phyloP scores from a whole-genome alignment of 768 basidiomycete species.

The Erythrobasidium yunnanense region DNA sequence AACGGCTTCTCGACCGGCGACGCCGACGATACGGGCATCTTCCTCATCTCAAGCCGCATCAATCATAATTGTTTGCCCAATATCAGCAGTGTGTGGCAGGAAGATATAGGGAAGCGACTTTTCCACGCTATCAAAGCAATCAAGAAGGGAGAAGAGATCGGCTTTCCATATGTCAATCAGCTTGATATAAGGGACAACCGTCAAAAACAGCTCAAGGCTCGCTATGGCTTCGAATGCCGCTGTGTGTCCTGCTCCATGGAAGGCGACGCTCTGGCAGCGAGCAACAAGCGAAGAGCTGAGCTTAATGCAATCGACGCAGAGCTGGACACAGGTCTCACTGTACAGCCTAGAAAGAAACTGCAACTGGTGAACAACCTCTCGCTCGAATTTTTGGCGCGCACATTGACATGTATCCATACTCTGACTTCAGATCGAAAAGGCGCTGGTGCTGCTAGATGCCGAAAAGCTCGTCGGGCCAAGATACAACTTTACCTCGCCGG shows the following conservation, averaged over 20 bases:
- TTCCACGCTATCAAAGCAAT: neutral
- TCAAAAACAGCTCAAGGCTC: neutral
- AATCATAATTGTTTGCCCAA: slow-evolving; percentile 15
- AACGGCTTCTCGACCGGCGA: neutral
- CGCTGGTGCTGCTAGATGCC: neutral
- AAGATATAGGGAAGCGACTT: neutral
- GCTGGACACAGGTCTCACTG: neutral
- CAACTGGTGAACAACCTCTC: neutral
- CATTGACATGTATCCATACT: no score
- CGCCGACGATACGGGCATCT: neutral
- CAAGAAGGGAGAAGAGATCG: slow-evolving; percentile 9
- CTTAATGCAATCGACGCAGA: neutral
- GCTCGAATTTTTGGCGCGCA: neutral
- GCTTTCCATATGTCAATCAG: neutral
- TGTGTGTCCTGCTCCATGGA: slow-evolving; percentile 1
- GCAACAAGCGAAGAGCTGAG: neutral
- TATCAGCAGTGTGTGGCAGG: neutral
- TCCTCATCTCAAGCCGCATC: neutral
- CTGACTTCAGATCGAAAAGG: neutral
- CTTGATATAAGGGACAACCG: neutral
- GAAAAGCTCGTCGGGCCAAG: neutral
- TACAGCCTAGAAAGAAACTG: neutral
- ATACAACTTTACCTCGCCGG: neutral
- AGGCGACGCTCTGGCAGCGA: neutral
- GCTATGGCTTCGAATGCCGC: neutral